Evolutionary conservation across 148 eudicot genomes (phyloP), one percentile per base, ranked within the genome.

Genomic region (Rhododendron henanense): DNA sequence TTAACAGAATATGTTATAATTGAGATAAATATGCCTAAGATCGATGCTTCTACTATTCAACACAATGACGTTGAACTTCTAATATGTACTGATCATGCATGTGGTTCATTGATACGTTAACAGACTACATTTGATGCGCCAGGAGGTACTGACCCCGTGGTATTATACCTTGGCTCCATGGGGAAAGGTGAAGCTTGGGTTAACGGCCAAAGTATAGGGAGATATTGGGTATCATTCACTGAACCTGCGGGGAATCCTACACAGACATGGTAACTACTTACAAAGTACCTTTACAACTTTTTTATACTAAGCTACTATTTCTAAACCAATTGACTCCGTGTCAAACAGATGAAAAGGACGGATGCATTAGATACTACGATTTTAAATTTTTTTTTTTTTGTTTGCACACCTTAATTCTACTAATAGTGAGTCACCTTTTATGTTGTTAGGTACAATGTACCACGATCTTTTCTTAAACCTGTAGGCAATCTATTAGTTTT

Each of bases 181-280:
- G 96, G 96, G 33, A 93, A 93, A 88, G 96, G 96, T 28, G 91
- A 92, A 87, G 92, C 88, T 50, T 93, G 93, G 93, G 79, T 93
- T 5, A 93, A 93, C 74, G 94, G 94, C 65, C 89, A 92, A 82
- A 93, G 94, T 79, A 89, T 93, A 37, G 94, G 96, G 21, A 88
- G 94, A 53, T 93, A 93, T 87, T 93, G 96, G 96, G 85, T 90
- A 37, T 91, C 94, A 67, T 90, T 89, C 81, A 90, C 2, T 37
- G 90, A 87, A 7, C 79, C 89, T 57, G 63, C 78, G 7, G 93
- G 94, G 45, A 50, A 77, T 81, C 90, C 92, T 71, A 90, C 93
- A 67, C 94, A 93, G 76, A 88, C 85, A 86, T 89, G 92, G 94
- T 93, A 86, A 63, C 78, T 80, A 65, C 31, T 28, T 41, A 41